Evolutionary conservation across 805 yeast genomes (phyloP), one percentile per base, ranked within the genome.

Genomic region (Starmerella etchellsii): DNA sequence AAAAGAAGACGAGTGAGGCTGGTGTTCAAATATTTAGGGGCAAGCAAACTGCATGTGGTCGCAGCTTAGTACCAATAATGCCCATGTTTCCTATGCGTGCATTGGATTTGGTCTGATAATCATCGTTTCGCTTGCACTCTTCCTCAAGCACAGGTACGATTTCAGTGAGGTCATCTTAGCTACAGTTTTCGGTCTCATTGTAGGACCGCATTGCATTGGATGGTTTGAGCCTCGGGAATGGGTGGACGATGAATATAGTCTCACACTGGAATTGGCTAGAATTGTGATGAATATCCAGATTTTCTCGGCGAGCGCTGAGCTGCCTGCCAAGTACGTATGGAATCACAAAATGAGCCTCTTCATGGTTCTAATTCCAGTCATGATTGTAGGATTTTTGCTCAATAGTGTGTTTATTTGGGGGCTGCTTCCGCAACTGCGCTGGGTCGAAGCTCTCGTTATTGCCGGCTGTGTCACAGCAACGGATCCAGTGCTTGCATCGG

Each of bases 81-180:
- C 94, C 1, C 96, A 85, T 57, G 70, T 81, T 10, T 91, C 94
- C 0, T 87, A 85, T 57, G 95, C 94, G 11, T 71, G 87, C 51
- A 71, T 84, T 10, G 95, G 94, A 32, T 75, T 81, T 11, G 83
- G 84, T 56, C 74, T 85, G 36, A 72, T 88, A 7, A 60, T 81
- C 19, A 82, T 85, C 60, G 80, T 93, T 5, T 66, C 85, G n/a
- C 71, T 80, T 3, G 87, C 95, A 1, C 67, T 83, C 27, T 74
- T 81, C 53, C 77, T 84, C 35, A 85, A 85, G 58, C 94, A 84
- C 58, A 71, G 74, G 49, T 69, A 81, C 15, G 87, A 80, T 55
- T 78, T 85, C 29, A 95, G 95, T 50, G 96, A 85, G 61, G 94
- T 95, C 8, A 78, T 91, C 0, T 80, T 83, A 2, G 94, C 95